A percentile compares a stretch with the other conserved stretches of the same genome.
phyloP scores from a whole-genome alignment of 495 filamentous ascomycete genomes.

The Aspergillus coremiiformis region DNA sequence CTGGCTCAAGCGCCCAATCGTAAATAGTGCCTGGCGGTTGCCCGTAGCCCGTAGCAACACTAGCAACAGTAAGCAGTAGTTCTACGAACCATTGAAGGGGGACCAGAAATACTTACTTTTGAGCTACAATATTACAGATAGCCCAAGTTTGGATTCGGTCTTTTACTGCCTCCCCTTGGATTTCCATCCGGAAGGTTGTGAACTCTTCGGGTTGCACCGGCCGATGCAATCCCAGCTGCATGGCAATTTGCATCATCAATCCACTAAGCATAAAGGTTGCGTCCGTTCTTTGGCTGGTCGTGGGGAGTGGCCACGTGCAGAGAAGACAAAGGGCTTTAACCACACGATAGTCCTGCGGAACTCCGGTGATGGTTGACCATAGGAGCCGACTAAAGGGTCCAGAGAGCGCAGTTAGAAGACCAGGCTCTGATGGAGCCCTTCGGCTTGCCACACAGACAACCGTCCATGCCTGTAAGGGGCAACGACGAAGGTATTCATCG shows the following conservation, averaged over 20 bases:
- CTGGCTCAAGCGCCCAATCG: conserved; percentile 71
- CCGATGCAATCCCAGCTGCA: conserved; percentile 82
- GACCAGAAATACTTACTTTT: conserved; percentile 45
- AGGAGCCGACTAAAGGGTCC: conserved; percentile 66
- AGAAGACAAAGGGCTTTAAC: conserved; percentile 86
- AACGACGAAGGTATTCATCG: conserved; percentile 68
- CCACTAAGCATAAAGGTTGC: conserved; percentile 86
- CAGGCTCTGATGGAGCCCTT: conserved; percentile 59
- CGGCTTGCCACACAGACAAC: conserved; percentile 77
- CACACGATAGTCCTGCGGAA: conserved; percentile 77
- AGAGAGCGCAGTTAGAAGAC: conserved; percentile 62
- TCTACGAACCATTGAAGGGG: background rate
- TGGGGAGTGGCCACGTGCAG: conserved; percentile 88
- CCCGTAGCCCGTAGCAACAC: conserved; percentile 83
- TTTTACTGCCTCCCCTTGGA: conserved; percentile 75
- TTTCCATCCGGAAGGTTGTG: conserved; percentile 69
- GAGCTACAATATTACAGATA: conserved; percentile 84
- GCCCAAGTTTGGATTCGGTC: conserved; percentile 88
- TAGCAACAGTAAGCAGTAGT: conserved; percentile 15
- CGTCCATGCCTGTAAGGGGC: conserved; percentile 77
- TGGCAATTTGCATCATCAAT: conserved; percentile 91
- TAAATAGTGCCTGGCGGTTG: conserved; percentile 81
- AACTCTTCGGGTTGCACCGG: conserved; percentile 90
- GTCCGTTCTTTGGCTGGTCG: conserved; percentile 75
- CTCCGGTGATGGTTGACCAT: conserved; percentile 73